These are phyloP conservation scores for Saccharomyces kudriavzevii DNA, from an alignment of 805 yeast genomes.

Conservation along the genomic window DNA sequence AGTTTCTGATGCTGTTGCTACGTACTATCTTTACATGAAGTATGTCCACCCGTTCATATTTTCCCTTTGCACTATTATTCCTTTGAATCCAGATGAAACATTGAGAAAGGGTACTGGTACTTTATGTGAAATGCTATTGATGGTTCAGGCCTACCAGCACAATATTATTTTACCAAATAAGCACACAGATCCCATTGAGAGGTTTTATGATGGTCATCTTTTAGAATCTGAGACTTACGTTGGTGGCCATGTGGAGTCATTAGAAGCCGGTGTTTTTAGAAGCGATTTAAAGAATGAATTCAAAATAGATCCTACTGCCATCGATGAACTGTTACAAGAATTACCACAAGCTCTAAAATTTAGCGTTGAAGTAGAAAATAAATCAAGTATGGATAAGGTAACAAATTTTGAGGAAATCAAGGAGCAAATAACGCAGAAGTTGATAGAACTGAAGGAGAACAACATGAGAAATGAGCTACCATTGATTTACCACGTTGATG, in stretches of 20 bases:
- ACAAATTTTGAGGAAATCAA: conserved; percentile 72
- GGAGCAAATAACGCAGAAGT: conserved; percentile 43
- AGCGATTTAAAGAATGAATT: conserved; percentile 75
- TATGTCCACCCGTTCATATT: conserved; percentile 96
- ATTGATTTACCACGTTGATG: conserved; percentile 92
- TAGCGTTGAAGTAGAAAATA: conserved; percentile 74
- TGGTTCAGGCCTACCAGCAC: conserved; percentile 87
- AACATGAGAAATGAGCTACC: conserved; percentile 74
- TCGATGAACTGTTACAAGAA: conserved; percentile 70
- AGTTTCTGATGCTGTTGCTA: conserved; percentile 98
- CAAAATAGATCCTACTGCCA: conserved; percentile 68
- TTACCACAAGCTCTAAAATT: conserved; percentile 72
- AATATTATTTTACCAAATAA: conserved; percentile 83
- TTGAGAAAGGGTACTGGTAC: conserved; percentile 97
- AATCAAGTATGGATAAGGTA: conserved; percentile 65
- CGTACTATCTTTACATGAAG: conserved; percentile 90
- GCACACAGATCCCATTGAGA: conserved; percentile 86
- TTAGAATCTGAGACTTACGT: conserved; percentile 94
- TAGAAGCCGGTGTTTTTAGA: conserved; percentile 96
- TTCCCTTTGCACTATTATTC: conserved; percentile 90
- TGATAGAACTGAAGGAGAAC: conserved; percentile 50
- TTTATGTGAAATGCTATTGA: conserved; percentile 90
- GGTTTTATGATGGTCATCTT: conserved; percentile 90
- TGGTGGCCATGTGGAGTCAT: conserved; percentile 96
- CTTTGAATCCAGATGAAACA: conserved; percentile 93